Evolutionary conservation across 441 rosid species (phyloP).

Genomic region (Kokia cookei): DNA sequence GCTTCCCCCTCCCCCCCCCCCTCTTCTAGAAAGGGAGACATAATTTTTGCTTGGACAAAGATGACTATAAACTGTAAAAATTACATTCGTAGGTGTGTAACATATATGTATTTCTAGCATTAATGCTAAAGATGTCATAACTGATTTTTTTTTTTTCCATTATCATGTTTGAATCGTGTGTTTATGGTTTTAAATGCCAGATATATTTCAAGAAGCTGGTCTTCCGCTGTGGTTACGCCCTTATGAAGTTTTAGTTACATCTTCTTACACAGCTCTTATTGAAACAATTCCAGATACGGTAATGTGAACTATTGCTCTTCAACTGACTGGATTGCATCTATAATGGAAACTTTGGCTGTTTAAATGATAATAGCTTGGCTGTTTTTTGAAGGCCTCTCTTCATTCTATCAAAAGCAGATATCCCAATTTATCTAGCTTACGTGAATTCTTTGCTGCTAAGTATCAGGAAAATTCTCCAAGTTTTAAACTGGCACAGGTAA

Average conservation of each 20-base stretch:
- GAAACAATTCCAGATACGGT: conserved; percentile 99
- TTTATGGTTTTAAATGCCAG: conserved; percentile 35
- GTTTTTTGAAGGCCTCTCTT: conserved; percentile 78
- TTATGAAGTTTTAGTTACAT: conserved; percentile 90
- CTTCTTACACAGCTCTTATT: conserved; percentile 97
- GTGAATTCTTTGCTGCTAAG: conserved; percentile 85
- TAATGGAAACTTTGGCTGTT: conserved; percentile 4
- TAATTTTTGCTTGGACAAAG: background rate
- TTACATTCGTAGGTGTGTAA: background rate
- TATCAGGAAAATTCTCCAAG: conserved; percentile 78
- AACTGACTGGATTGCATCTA: background rate
- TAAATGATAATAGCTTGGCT: conserved; percentile 2
- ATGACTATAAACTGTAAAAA: background rate
- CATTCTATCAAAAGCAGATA: conserved; percentile 97
- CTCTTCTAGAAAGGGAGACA: background rate
- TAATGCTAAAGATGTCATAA: background rate
- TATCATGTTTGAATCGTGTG: conserved; percentile 2
- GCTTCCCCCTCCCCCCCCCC: no score
- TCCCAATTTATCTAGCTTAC: conserved; percentile 79
- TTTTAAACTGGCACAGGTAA: conserved; percentile 98
- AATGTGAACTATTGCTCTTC: conserved; percentile 18
- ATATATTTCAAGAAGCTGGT: conserved; percentile 98
- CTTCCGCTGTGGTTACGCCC: conserved; percentile 99
- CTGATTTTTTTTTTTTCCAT: background rate
- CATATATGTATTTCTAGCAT: background rate